Conservation (phyloP, 768 basidiomycete species). For the Tulasnella sp. region DNA sequence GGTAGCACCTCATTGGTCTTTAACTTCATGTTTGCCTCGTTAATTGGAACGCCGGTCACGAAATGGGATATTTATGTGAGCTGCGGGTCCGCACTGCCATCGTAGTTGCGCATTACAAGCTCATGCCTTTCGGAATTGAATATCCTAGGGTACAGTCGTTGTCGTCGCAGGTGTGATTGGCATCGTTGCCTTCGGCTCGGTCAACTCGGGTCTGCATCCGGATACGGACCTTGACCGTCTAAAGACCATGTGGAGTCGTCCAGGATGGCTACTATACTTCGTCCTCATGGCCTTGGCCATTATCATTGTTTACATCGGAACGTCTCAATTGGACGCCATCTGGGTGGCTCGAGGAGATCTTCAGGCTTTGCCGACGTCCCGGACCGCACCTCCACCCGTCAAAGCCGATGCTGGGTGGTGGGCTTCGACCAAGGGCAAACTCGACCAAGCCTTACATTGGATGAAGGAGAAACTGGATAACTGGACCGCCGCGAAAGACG, state of each 20-base stretch:
- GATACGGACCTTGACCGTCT: constrained; percentile 73
- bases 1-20: constrained; percentile 92
- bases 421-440: constrained; percentile 42
- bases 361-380: constrained; percentile 48
- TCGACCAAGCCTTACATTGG: constrained; percentile 51
- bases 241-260: constrained; percentile 77
- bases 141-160: constrained; percentile 66
- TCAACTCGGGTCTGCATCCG: constrained; percentile 71
- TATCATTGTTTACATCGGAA: constrained; percentile 60
- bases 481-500: constrained; percentile 76
- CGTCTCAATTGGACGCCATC: constrained; percentile 67
- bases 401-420: constrained; percentile 34
- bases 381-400: constrained; percentile 29
- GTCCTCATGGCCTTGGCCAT: constrained; percentile 71
- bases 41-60: constrained; percentile 21
- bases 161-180: constrained; percentile 83
- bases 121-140: neutral
- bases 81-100: neutral
- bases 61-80: constrained; percentile 69
- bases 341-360: constrained; percentile 68
- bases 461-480: constrained; percentile 61
- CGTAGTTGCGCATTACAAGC: constrained; percentile 23
- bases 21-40: constrained; percentile 83
- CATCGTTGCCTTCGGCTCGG: constrained; percentile 81
- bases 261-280: constrained; percentile 90